Evolutionary conservation across 176 grass and related monocot genomes (phyloP), one percentile per base, ranked within the genome.

Genomic region (Tillandsia leiboldiana): DNA sequence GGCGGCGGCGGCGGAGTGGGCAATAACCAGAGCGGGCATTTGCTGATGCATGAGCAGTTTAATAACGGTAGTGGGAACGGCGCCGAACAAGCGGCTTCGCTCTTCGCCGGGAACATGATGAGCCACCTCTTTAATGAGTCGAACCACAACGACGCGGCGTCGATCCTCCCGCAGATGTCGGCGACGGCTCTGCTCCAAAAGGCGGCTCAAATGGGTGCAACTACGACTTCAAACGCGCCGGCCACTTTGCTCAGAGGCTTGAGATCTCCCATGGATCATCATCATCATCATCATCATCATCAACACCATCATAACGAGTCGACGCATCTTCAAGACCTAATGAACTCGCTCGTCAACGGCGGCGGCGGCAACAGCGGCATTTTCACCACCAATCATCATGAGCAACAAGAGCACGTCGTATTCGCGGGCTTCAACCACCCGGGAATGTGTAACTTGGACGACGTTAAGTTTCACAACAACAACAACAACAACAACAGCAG

Each of bases 141-240:
- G 12, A 79, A 87, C 61, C 91, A 89, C 72, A 74, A 73, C 7
- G 94, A 99, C n/a, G 80, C 79, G 33, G 54, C 73, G 3, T 48
- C 72, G 1, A 78, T 83, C 62, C 78, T 94, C 50, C 90, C 90
- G 51, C 90, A 89, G 72, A 99, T 99, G 90, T 99, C 95, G 6
- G 95, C 95, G 11, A 99, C 95, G 0, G 87, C 90, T 2, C 68
- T 99, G 66, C 95, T 99, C 1, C 95, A 99, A 75, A 99, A 94
- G 80, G 95, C 95, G 3, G 95, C 84, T 77, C 90, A 99, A 70
- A 93, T 99, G 87, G 90, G 95, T 49, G 79, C 90, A 26, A 99
- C 80, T 5, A 86, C 89, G 7, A 88, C 80, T 73, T 26, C 69
- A 0, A 93, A 85, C 47, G 87, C 87, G 11, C 67, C 74, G 0